Evolutionary conservation across 2,329 filamentous ascomycete species (phyloP).

Genomic region (Geosmithia flava): DNA sequence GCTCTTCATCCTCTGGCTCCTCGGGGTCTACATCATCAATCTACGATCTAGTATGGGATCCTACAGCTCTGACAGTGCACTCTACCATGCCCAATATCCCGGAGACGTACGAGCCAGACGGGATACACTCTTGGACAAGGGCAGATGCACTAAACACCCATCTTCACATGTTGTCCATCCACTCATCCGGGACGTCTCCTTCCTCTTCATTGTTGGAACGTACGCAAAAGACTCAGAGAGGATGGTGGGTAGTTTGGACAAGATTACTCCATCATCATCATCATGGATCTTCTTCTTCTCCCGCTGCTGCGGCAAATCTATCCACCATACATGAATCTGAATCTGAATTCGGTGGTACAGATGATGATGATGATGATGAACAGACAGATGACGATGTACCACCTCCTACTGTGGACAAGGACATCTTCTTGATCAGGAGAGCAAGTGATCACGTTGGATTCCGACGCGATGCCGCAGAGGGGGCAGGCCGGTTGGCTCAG

Average conservation of each 20-base stretch:
- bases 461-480: constrained; percentile 28
- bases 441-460: constrained; percentile 41
- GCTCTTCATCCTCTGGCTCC: constrained; percentile 2
- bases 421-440: constrained; percentile 48
- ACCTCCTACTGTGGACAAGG: constrained; percentile 27
- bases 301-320: constrained; percentile 9
- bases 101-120: constrained; percentile 21
- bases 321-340: constrained; percentile 14
- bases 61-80: constrained; percentile 39
- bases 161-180: constrained; percentile 48
- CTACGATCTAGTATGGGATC: constrained; percentile 53
- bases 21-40: constrained; percentile 19
- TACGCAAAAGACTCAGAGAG: constrained; percentile 52
- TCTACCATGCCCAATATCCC: constrained; percentile 58
- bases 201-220: constrained; percentile 28
- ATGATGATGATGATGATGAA: constrained; percentile 5
- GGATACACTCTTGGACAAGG: constrained; percentile 35
- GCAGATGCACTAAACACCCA: constrained; percentile 54
- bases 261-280: constrained; percentile 30
- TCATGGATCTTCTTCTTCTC: constrained; percentile 2
- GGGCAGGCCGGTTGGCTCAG: constrained; percentile 49
- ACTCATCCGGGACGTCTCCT: constrained; percentile 10
- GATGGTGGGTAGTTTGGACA: constrained; percentile 61
- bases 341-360: neutral
- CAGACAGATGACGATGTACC: neutral